Base-by-base conservation (phyloP, 768 basidiomycete genomes). In the Tulasnella sp. region DNA sequence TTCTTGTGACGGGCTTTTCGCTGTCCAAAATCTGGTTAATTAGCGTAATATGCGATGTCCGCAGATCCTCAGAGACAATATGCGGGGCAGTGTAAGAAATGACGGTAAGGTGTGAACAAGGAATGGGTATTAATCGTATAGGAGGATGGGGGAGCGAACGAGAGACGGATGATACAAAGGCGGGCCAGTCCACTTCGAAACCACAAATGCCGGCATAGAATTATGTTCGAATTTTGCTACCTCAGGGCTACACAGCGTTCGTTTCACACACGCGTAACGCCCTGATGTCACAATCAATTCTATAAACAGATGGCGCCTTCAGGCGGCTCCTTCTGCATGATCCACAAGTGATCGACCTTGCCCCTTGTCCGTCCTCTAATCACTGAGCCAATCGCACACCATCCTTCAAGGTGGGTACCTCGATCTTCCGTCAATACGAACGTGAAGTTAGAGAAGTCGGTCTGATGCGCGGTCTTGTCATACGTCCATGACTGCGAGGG, bases 391-490 rank as follows among this genome's bases (percentile, higher is more conserved):
- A 87, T 73, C 4, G 67, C 66, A 19, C 62, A 64, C 84, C 82
- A 85, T 26, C 65, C 38, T 19, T 59, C 64, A 34, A 62, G 56
- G 56, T 65, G 66, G 38, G 64, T 69, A 65, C 42, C 42, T 5
- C 41, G 34, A 44, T 48, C 32, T 66, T 86, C 85, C 0, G 78
- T 70, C 54, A 90, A 81, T 51, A 83, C 71, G 67, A 89, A 85
- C 1, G 86, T 84, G 65, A 85, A 76, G 5, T 70, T 65, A 5
- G 66, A 63, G 10, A 72, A 64, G 21, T 71, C 64, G 2, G 78
- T 73, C 55, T 83, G 73, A 11, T 75, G 71, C 70, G 96, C 93
- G 0, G 87, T 85, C 74, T 92, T 95, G 72, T 89, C 80, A 72
- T 93, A 95, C 38, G 71, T 75, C 85, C 88, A 90, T 29, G 66